phyloP scores from a whole-genome alignment of 257 asterid species.

The Mitragyna speciosa region DNA sequence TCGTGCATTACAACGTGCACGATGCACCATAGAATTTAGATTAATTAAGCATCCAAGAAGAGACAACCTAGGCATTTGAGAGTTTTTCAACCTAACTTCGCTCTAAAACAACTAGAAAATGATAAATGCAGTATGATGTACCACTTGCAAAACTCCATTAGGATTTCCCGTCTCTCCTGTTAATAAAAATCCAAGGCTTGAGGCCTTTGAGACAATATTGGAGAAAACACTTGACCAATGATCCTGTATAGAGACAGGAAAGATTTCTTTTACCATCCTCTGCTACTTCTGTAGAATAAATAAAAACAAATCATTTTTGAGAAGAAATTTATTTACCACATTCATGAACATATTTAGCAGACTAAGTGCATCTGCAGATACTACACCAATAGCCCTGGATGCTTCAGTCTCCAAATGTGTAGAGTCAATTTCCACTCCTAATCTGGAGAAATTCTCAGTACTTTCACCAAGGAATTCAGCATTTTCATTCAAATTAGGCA shows the following conservation, averaged over 20 bases:
- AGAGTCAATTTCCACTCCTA: background rate
- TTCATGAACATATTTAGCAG: slow-evolving; percentile 48
- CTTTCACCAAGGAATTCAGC: background rate
- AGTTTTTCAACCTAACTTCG: too few relatives aligned
- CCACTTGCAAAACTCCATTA: slow-evolving; percentile 55
- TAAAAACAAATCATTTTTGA: background rate
- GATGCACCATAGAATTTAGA: too few relatives aligned
- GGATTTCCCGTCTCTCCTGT: slow-evolving; percentile 27
- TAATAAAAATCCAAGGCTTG: slow-evolving; percentile 37
- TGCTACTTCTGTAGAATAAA: background rate
- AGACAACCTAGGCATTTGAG: too few relatives aligned
- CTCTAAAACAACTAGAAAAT: background rate
- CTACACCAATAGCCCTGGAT: slow-evolving; percentile 49
- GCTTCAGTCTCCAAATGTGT: slow-evolving; percentile 26
- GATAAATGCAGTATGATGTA: slow-evolving; percentile 14
- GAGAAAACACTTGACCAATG: slow-evolving; percentile 51
- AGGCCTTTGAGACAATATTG: slow-evolving; percentile 48
- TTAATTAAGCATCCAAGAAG: too few relatives aligned
- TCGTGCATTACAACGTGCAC: background rate
- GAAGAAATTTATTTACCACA: slow-evolving; percentile 39
- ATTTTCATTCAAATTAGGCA: slow-evolving; percentile 27
- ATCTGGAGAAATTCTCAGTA: background rate
- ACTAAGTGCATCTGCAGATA: slow-evolving; percentile 33
- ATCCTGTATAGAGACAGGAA: slow-evolving; percentile 30
- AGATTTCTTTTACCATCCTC: too few relatives aligned